Evolutionary conservation across 805 yeast genomes (phyloP), one percentile per base, ranked within the genome.

Genomic region (Candida tammaniensis): DNA sequence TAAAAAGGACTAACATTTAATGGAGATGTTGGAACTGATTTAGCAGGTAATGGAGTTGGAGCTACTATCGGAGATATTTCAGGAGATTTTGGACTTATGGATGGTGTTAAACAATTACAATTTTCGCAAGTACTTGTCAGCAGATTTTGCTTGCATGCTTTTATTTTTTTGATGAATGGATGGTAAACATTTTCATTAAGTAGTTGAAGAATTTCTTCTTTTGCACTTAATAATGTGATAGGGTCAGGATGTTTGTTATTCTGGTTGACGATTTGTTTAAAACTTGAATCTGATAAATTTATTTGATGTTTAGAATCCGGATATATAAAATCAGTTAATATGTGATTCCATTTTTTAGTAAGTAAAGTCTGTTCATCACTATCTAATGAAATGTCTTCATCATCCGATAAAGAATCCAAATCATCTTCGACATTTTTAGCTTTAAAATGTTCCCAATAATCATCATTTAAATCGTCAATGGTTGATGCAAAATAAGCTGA

Each of bases 221-320:
- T 55, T 9, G 67, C 67, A 3, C 40, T 41, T 27, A 47, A 24
- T 14, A 64, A 47, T 14, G 52, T 48, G 5, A 17, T 18, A 1
- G 68, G 69, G 20, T 40, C 38, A 29, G 58, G 64, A 9, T 61
- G 43, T 13, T 43, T 46, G 9, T 31, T 35, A 6, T 19, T 28
- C 17, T 50, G 49, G 9, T 33, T 38, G 21, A 54, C 25, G 25
- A 63, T 47, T 9, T 46, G 43, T 11, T 57, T 49, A 39, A 52
- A 58, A 3, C 71, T 54, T 6, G 59, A 56, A 39, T 59, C 48
- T 0, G 78, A 70, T 16, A 76, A 42, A 49, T 76, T 76, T 39
- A 76, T 62, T 48, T 76, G 78, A 25, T 57, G 59, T 2, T 68
- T 65, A 1, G 80, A 59, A 35, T 71, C 62, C 10, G 56, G 58